Conservation (phyloP, 148 eudicot species). For the Rheum nobile region DNA sequence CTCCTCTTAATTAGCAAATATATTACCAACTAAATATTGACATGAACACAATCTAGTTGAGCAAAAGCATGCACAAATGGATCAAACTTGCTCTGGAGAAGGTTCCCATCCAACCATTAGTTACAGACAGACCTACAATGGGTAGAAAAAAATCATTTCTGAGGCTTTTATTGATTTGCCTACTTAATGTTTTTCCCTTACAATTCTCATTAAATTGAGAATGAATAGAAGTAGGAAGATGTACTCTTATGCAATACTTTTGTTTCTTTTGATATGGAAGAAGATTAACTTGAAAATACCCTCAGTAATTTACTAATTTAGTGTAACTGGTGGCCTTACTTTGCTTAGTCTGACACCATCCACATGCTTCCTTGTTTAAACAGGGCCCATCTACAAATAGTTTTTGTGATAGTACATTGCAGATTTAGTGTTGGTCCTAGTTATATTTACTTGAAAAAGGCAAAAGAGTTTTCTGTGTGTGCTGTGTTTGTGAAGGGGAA, state of each 20-base stretch:
- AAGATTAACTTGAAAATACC: background rate
- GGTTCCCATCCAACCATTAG: background rate
- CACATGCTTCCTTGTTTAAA: conserved; percentile 8
- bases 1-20: no score
- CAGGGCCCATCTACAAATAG: conserved; percentile 9
- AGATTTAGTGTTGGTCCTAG: conserved; percentile 4
- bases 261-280: background rate
- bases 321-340: background rate
- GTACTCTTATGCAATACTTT: background rate
- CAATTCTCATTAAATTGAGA: background rate
- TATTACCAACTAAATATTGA: no score
- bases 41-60: background rate
- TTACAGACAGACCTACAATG: background rate
- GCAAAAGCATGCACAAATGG: background rate
- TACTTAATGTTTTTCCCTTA: background rate
- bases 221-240: background rate
- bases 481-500: conserved; percentile 2
- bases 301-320: background rate
- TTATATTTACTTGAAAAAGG: background rate
- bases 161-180: background rate
- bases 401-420: background rate
- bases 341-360: conserved; percentile 1
- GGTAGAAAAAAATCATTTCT: background rate
- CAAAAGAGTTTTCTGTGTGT: background rate
- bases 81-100: background rate